phyloP scores from a whole-genome alignment of 2,329 filamentous ascomycete species.

The Colletotrichum coccodes region DNA sequence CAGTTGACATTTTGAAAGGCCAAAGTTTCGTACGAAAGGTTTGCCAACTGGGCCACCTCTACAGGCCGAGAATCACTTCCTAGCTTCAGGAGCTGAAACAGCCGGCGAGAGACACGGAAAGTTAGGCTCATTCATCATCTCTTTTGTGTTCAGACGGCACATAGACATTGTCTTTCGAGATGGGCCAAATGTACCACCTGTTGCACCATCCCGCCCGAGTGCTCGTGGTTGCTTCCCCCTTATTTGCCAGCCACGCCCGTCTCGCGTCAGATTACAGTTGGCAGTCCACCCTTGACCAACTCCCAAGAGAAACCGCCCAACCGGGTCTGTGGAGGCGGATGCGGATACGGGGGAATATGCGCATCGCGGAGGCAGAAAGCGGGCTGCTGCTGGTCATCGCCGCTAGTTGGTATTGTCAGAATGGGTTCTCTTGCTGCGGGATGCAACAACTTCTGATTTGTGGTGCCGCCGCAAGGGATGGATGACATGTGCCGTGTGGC shows the following conservation, averaged over 20 bases:
- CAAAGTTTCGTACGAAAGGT: not conserved
- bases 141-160: slow-evolving; percentile 8
- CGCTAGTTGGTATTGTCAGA: not conserved
- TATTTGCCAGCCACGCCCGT: slow-evolving; percentile 6
- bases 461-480: not conserved
- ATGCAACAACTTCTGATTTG: not conserved
- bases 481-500: not conserved
- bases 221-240: not conserved
- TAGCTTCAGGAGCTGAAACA: slow-evolving; percentile 16
- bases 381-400: not conserved
- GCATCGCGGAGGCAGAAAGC: not conserved
- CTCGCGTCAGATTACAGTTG: not conserved
- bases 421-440: not conserved
- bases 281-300: not conserved
- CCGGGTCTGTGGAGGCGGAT: not conserved
- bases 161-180: not conserved
- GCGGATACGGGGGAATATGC: not conserved
- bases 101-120: not conserved
- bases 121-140: not conserved
- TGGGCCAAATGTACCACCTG: not conserved
- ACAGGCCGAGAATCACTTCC: not conserved
- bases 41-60: slow-evolving; percentile 8
- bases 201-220: slow-evolving; percentile 9
- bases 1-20: slow-evolving; percentile 1
- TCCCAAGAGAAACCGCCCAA: not conserved